These are phyloP conservation scores for Aspergillus calidoustus DNA, from an alignment of 2,329 filamentous ascomycete genomes.

Conservation along the genomic window DNA sequence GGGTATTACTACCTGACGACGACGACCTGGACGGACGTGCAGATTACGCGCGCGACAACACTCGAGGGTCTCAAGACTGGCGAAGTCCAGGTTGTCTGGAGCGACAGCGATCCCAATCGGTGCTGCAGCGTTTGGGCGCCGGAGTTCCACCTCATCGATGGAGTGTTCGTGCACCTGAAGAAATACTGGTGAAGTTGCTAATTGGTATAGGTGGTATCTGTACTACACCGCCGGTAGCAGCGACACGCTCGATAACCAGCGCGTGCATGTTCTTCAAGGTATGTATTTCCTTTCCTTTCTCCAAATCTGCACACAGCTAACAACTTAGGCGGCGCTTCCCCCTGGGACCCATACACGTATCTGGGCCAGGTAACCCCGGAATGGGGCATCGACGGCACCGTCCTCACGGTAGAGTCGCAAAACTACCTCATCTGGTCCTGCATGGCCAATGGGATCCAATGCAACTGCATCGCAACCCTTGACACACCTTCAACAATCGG, in stretches of 20 bases:
- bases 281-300: not conserved
- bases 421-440: constrained; percentile 63
- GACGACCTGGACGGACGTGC: constrained; percentile 60
- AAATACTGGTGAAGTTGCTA: not conserved
- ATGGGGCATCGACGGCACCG: constrained; percentile 61
- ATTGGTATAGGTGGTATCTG: constrained; percentile 11
- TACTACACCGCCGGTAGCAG: constrained; percentile 10
- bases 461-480: constrained; percentile 19
- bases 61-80: constrained; percentile 61
- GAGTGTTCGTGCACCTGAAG: constrained; percentile 11
- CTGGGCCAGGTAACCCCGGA: constrained; percentile 52
- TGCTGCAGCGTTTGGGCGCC: constrained; percentile 65
- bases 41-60: constrained; percentile 59
- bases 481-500: constrained; percentile 41
- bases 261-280: constrained; percentile 58
- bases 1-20: constrained; percentile 64
- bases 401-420: constrained; percentile 53
- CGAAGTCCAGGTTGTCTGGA: constrained; percentile 57
- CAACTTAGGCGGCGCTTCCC: constrained; percentile 51
- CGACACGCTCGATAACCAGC: constrained; percentile 51
- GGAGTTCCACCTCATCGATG: constrained; percentile 58
- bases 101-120: constrained; percentile 50
- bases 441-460: constrained; percentile 48
- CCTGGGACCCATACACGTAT: constrained; percentile 59
- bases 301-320: not conserved